These are phyloP conservation scores for Stevia rebaudiana DNA, from an alignment of 140 eudicot genomes.

Conservation along the genomic window DNA sequence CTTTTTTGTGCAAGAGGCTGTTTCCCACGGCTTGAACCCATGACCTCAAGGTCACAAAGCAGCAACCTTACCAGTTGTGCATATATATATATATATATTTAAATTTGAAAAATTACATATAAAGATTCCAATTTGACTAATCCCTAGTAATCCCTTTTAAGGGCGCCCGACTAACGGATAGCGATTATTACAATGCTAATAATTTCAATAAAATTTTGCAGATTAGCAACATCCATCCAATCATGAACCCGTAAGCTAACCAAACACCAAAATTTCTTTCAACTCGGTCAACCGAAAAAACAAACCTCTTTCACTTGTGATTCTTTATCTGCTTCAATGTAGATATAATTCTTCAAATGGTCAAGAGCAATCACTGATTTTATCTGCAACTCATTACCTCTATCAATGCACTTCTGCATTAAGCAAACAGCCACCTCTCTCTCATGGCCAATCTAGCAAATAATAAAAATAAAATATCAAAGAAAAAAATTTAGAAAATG, in stretches of 20 bases:
- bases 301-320: slow-evolving; percentile 95
- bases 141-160: too few species aligned
- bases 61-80: too few species aligned
- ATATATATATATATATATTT: too few species aligned
- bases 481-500: neutral
- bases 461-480: neutral
- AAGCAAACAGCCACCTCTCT: slow-evolving; percentile 95
- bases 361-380: slow-evolving; percentile 88
- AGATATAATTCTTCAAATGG: slow-evolving; percentile 81
- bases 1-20: too few species aligned
- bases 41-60: too few species aligned
- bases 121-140: too few species aligned
- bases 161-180: too few species aligned
- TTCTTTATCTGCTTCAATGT: slow-evolving; percentile 95
- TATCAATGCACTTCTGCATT: slow-evolving; percentile 89
- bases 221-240: neutral
- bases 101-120: too few species aligned
- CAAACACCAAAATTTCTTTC: neutral
- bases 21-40: too few species aligned
- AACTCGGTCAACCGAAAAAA: neutral
- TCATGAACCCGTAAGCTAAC: neutral
- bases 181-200: too few species aligned
- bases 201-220: too few species aligned
- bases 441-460: slow-evolving; percentile 82
- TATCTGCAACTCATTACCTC: slow-evolving; percentile 78